Evolutionary conservation across 768 basidiomycete genomes (phyloP), one percentile per base, ranked within the genome.

Genomic region (Pisolithus orientalis): DNA sequence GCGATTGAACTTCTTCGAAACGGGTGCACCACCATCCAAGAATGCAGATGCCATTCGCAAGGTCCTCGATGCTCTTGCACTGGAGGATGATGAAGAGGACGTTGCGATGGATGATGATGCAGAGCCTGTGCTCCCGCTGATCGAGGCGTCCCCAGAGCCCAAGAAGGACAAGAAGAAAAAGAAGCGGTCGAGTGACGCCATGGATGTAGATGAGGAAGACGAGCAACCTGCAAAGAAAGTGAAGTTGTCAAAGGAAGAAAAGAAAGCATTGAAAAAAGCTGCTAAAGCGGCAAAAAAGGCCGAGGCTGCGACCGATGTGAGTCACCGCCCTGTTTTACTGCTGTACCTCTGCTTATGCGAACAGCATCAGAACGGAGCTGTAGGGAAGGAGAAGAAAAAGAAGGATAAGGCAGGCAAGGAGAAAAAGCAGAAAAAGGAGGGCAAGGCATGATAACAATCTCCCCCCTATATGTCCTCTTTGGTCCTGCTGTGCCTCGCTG

Each of bases 1-100:
- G 69, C 85, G 96, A 11, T 78, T 99, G 3, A 76, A 77, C 53
- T 98, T 98, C 75, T 99, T 96, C 73, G 94, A 95, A 69, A 88
- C 83, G 0, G 95, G 95, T 6, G 80, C 79, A 7, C 82, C 93
- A 8, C 94, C 94, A 21, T 80, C 82, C 27, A 98, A 94, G 75
- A 96, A 90, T 52, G 79, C 90, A 25, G 94, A 95, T 55, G 89
- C 87, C n/a, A 93, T 96, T 56, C 83, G 85, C 56, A 90, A 87
- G 67, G 94, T 94, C 16, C 62, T 94, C 54, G 82, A 88, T n/a
- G 78, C 79, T 50, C 81, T 95, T 39, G 82, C 80, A 6, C 64
- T 87, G 17, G 79, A 78, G 2, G 80, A 82, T 2, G 84, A 83
- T 0, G 80, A 81, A 2, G 80, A 76, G 0, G 75, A 74, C 10